Percentiles rank a stretch among this genome's conserved stretches.
Conservation (phyloP, 371 early-diverging fungal species). For the Rhizopus delemar region DNA sequence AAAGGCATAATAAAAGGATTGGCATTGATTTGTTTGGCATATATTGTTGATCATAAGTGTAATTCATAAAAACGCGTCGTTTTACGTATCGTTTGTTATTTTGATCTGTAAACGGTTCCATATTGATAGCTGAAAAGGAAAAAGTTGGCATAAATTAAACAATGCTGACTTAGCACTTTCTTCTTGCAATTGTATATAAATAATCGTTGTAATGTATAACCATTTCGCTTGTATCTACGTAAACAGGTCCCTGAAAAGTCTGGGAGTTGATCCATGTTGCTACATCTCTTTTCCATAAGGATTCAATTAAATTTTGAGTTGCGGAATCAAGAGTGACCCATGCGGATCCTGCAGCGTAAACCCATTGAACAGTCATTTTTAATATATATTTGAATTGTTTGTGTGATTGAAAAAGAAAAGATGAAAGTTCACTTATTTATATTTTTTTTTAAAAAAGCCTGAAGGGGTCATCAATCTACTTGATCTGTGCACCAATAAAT, state of each 20-base stretch:
- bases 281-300: slow-evolving; percentile 5
- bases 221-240: slow-evolving; percentile 14
- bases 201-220: slow-evolving; percentile 1
- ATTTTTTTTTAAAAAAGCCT: neutral
- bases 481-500: neutral
- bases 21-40: too few relatives aligned
- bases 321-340: slow-evolving; percentile 15
- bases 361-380: slow-evolving; percentile 16
- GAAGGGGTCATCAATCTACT: neutral
- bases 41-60: too few relatives aligned
- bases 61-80: too few relatives aligned
- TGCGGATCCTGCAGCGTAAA: slow-evolving; percentile 17
- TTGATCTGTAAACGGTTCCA: too few relatives aligned
- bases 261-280: slow-evolving; percentile 12
- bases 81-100: too few relatives aligned
- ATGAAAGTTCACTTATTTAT: neutral
- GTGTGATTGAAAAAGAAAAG: neutral
- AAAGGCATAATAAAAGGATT: too few relatives aligned
- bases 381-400: neutral
- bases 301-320: slow-evolving; percentile 8
- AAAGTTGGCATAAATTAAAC: neutral
- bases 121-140: too few relatives aligned
- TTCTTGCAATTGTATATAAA: slow-evolving; percentile 14
- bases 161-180: neutral
- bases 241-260: slow-evolving; percentile 8